Conservation (phyloP, 805 yeast genomes). For the Spathaspora sp. region DNA sequence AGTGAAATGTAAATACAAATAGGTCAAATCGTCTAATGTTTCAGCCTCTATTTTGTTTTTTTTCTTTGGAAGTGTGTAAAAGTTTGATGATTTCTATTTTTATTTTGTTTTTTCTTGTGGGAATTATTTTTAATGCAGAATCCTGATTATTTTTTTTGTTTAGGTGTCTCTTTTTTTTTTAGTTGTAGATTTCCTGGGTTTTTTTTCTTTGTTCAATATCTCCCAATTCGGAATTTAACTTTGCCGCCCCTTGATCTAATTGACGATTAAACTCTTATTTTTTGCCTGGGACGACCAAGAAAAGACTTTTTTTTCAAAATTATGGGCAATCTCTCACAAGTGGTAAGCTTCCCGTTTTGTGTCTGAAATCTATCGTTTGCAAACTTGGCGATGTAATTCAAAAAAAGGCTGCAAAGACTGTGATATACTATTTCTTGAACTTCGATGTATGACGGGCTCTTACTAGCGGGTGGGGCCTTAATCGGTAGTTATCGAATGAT, state of each 20-base stretch:
- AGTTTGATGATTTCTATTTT: neutral
- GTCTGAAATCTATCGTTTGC: no score
- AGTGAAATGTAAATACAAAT: neutral
- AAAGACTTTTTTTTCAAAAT: no score
- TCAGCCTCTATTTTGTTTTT: neutral
- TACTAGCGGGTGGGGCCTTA: no score
- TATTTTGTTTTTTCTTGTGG: neutral
- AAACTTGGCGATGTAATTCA: no score
- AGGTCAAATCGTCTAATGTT: neutral
- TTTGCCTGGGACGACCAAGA: neutral
- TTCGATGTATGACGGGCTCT: no score
- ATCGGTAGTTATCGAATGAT: no score
- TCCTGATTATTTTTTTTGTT: neutral
- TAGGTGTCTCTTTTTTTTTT: no score
- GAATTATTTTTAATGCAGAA: neutral
- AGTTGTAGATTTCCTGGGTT: no score
- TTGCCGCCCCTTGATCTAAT: neutral
- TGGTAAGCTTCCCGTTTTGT: no score
- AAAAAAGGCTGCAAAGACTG: no score
- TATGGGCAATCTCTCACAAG: no score
- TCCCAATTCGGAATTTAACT: neutral
- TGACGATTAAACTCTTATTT: neutral
- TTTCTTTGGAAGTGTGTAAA: neutral
- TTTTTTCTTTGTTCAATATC: neutral
- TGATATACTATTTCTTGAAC: no score